Evolutionary conservation across 2,329 filamentous ascomycete species (phyloP), one percentile per base, ranked within the genome.

Genomic region (Neofusicoccum sp.): DNA sequence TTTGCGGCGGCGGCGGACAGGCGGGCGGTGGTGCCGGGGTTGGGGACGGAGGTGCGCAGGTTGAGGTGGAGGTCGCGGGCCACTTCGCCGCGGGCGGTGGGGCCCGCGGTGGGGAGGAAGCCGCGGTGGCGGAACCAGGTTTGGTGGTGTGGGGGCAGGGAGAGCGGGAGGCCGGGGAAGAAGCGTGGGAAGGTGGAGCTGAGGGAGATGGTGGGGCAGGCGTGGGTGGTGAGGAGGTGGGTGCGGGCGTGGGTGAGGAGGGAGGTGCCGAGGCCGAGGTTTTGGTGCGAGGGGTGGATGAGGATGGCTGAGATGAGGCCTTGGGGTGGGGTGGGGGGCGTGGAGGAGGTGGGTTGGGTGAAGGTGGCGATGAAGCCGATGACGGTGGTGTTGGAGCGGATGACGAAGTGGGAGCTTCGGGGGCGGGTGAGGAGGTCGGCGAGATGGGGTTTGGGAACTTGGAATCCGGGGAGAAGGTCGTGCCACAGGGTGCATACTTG

Each of bases 151-250:
- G 33, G 12, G 0, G 12, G 16, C 43, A 60, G 48, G 56, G 31
- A 31, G 44, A 12, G 31, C 0, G 56, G 56, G 31, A 60, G 56
- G 9, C 43, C 56, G 14, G 56, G 56, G 44, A 60, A 60, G 45
- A 60, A 60, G 45, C 56, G 56, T 2, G 56, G 56, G 34, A 60
- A 49, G 34, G 56, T 22, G 34, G 56, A 60, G 44, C 56, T 44
- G 43, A 60, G 48, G 33, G 56, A 48, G 34, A 60, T 9, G 16
- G 33, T 31, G 8, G 9, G 6, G 54, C 54, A 45, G 16, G 4
- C 6, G 29, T 48, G 16, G 0, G 34, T 31, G 56, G 14, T 29
- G 34, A 39, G 44, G 44, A 28, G 8, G 9, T 41, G 9, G 6
- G 12, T 39, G 6, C 22, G 43, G 6, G 56, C 56, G 45, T 60